A percentile compares a stretch with the other conserved stretches of the same genome.
phyloP scores from a whole-genome alignment of 768 basidiomycete species.

The Suillus bovinus region DNA sequence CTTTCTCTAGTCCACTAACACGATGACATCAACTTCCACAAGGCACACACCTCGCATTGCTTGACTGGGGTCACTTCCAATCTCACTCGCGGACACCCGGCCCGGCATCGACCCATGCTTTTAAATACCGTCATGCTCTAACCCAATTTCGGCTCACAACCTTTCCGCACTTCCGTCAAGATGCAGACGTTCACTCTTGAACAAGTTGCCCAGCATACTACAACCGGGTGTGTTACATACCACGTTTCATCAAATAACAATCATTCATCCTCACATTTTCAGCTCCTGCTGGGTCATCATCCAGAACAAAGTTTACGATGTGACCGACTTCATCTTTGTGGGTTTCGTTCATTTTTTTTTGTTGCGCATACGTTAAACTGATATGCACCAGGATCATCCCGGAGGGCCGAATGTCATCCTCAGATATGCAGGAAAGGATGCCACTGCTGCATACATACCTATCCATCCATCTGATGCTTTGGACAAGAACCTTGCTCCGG shows the following conservation, averaged over 20 bases:
- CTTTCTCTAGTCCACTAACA: background rate
- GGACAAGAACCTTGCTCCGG: conserved; percentile 63
- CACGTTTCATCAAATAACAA: conserved; percentile 9
- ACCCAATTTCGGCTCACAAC: background rate
- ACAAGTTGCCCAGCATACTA: conserved; percentile 63
- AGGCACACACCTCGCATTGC: background rate
- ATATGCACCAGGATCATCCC: conserved; percentile 59
- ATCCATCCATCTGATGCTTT: conserved; percentile 87
- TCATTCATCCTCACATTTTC: conserved; percentile 2
- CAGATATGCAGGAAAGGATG: conserved; percentile 83
- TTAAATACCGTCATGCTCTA: conserved; percentile 7
- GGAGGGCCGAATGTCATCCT: conserved; percentile 84
- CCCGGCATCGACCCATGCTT: conserved; percentile 2
- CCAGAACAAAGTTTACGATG: conserved; percentile 79
- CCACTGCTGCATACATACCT: conserved; percentile 73
- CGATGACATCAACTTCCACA: background rate
- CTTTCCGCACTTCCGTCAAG: conserved; percentile 8
- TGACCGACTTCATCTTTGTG: conserved; percentile 75
- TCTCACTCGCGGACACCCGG: background rate
- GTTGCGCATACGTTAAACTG: background rate
- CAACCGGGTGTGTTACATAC: conserved; percentile 40
- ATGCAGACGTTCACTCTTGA: conserved; percentile 48
- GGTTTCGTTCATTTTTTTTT: conserved; percentile 12
- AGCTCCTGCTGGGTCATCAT: conserved; percentile 89
- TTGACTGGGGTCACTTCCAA: background rate